These are phyloP conservation scores for Calonectria multiphialidica DNA, from an alignment of 2,329 filamentous ascomycete genomes.

Conservation along the genomic window DNA sequence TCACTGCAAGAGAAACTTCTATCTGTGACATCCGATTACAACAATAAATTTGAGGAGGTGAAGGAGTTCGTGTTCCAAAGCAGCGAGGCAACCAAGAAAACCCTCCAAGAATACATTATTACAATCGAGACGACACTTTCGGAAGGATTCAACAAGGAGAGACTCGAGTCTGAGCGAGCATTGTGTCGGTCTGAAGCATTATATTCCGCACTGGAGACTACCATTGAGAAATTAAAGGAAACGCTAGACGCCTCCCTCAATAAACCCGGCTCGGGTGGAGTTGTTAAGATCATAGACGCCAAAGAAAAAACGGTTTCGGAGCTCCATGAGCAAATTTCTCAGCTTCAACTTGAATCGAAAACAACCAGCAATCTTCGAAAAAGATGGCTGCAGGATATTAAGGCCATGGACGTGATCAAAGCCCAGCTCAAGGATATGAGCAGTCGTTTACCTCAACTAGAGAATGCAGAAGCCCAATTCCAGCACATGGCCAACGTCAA, in stretches of 20 bases:
- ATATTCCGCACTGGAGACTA: slow-evolving; percentile 29
- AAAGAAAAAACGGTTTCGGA: slow-evolving; percentile 22
- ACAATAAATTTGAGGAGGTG: slow-evolving; percentile 33
- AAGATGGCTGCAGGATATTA: slow-evolving; percentile 45
- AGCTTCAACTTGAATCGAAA: slow-evolving; percentile 37
- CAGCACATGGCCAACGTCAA: slow-evolving; percentile 44
- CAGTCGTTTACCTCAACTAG: slow-evolving; percentile 38
- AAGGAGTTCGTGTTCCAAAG: slow-evolving; percentile 14
- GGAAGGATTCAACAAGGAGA: slow-evolving; percentile 38
- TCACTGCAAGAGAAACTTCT: slow-evolving; percentile 38
- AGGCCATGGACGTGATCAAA: slow-evolving; percentile 41
- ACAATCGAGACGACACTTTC: slow-evolving; percentile 39
- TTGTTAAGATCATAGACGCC: slow-evolving; percentile 18
- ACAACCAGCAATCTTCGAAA: slow-evolving; percentile 34
- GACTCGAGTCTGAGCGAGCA: slow-evolving; percentile 29
- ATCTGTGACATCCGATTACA: slow-evolving; percentile 30
- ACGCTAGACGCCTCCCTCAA: slow-evolving; percentile 19
- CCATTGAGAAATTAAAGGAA: slow-evolving; percentile 36
- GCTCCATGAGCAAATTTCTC: slow-evolving; percentile 36
- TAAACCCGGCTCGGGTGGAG: background rate
- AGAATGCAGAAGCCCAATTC: slow-evolving; percentile 41
- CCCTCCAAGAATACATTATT: slow-evolving; percentile 31
- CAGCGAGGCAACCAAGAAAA: slow-evolving; percentile 26
- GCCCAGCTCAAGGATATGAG: slow-evolving; percentile 40
- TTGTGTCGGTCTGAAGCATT: slow-evolving; percentile 29